Percentiles rank a stretch among this genome's conserved stretches.
Evolutionary conservation across 169 alveolate species (phyloP).

Genomic region (Cytauxzoon felis): DNA sequence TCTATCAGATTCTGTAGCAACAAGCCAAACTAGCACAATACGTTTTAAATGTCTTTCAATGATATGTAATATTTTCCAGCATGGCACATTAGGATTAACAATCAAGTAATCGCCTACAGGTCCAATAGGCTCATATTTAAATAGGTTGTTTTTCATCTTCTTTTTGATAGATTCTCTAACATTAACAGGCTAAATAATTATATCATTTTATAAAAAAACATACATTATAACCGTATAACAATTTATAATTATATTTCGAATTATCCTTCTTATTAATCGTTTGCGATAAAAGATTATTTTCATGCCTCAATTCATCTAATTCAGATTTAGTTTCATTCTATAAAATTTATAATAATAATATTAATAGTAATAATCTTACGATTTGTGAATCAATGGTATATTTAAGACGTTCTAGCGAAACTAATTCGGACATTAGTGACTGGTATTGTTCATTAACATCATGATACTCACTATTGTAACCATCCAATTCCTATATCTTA

Average conservation of each 20-base stretch:
- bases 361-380: background rate
- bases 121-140: constrained; percentile 50
- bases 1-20: constrained; percentile 54
- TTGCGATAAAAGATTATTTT: constrained; percentile 9
- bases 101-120: constrained; percentile 62
- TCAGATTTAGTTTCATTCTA: constrained; percentile 16
- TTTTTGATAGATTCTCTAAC: constrained; percentile 29
- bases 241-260: background rate
- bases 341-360: background rate
- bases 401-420: constrained; percentile 16
- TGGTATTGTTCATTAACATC: constrained; percentile 9
- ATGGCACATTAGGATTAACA: constrained; percentile 36
- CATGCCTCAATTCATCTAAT: constrained; percentile 48
- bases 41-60: constrained; percentile 50
- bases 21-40: constrained; percentile 40
- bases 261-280: background rate
- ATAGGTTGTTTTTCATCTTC: constrained; percentile 8
- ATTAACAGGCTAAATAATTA: background rate
- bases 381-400: constrained; percentile 37
- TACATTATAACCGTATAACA: constrained; percentile 43
- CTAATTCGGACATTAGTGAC: background rate
- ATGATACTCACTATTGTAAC: constrained; percentile 30
- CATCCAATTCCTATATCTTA: constrained; percentile 12
- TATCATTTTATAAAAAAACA: background rate
- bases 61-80: constrained; percentile 43